phyloP scores from a whole-genome alignment of 495 filamentous ascomycete species.

The Staphylotrichum tortipilum region DNA sequence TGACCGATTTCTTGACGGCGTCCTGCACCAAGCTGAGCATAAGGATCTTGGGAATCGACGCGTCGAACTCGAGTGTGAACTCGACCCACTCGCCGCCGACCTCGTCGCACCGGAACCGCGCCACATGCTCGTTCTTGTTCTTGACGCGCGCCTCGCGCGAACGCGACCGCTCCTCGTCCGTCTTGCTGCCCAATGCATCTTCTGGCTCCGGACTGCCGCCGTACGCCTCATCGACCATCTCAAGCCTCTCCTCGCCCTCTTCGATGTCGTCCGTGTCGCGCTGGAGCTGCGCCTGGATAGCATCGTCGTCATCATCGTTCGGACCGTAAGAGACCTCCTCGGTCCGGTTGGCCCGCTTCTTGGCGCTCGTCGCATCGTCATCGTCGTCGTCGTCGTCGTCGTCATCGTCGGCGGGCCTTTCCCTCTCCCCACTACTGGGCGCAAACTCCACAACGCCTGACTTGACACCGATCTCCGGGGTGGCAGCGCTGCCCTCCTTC shows the following conservation, averaged over 20 bases:
- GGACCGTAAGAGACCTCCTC: constrained; percentile 84
- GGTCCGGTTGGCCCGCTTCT: constrained; percentile 60
- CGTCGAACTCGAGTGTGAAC: constrained; percentile 76
- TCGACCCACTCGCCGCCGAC: constrained; percentile 62
- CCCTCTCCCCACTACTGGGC: constrained; percentile 28
- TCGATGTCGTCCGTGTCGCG: constrained; percentile 46
- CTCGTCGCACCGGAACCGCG: constrained; percentile 73
- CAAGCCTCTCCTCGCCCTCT: constrained; percentile 37
- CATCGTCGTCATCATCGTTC: constrained; percentile 85
- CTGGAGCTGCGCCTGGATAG: constrained; percentile 50
- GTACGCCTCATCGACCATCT: constrained; percentile 49
- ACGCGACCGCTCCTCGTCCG: constrained; percentile 34
- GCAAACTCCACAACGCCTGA: constrained; percentile 60
- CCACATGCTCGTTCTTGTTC: constrained; percentile 54
- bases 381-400: constrained; percentile 69
- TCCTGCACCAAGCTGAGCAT: constrained; percentile 83
- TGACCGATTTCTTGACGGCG: constrained; percentile 63
- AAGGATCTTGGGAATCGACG: constrained; percentile 76
- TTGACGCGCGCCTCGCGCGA: constrained; percentile 59
- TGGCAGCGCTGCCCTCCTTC: constrained; percentile 55
- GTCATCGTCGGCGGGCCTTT: constrained; percentile 41
- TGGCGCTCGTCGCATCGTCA: constrained; percentile 77
- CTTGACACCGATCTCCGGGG: constrained; percentile 74
- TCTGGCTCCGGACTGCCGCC: constrained; percentile 42
- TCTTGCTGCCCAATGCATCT: constrained; percentile 36